Conservation (phyloP, 106 monocot genomes). For the Narthecium ossifragum region DNA sequence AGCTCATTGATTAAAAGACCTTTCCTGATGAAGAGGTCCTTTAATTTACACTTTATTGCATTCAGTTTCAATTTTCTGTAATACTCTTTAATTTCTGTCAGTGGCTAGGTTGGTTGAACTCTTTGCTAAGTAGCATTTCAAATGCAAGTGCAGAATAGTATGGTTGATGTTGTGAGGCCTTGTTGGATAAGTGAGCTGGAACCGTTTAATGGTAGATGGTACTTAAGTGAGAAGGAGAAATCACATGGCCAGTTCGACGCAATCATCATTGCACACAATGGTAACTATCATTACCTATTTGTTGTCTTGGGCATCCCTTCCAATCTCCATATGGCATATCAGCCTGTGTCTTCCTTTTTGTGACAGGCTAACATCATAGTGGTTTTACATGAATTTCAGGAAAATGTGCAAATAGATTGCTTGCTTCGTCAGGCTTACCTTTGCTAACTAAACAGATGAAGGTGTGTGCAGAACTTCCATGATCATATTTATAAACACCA, state of each 20-base stretch:
- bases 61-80: no score
- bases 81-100: conserved; percentile 1
- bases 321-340: no score
- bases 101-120: conserved; percentile 7
- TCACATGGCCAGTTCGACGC: conserved; percentile 81
- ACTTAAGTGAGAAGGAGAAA: conserved; percentile 67
- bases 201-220: conserved; percentile 89
- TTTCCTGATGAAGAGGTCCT: no score
- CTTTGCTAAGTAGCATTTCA: conserved; percentile 20
- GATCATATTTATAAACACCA: no score
- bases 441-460: conserved; percentile 83
- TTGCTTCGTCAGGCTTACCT: conserved; percentile 82
- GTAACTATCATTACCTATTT: conserved; percentile 21
- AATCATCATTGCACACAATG: conserved; percentile 92
- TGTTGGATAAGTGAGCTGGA: conserved; percentile 98
- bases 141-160: conserved; percentile 45
- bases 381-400: no score
- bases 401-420: conserved; percentile 91
- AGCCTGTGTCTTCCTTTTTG: not conserved
- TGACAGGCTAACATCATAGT: no score
- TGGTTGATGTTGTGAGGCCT: conserved; percentile 64
- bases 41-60: no score
- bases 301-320: not conserved
- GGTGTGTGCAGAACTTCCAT: conserved; percentile 25
- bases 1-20: no score